Percentiles rank a stretch among this genome's conserved stretches.
phyloP scores from a whole-genome alignment of 768 basidiomycete species.

The Hebeloma cylindrosporum region DNA sequence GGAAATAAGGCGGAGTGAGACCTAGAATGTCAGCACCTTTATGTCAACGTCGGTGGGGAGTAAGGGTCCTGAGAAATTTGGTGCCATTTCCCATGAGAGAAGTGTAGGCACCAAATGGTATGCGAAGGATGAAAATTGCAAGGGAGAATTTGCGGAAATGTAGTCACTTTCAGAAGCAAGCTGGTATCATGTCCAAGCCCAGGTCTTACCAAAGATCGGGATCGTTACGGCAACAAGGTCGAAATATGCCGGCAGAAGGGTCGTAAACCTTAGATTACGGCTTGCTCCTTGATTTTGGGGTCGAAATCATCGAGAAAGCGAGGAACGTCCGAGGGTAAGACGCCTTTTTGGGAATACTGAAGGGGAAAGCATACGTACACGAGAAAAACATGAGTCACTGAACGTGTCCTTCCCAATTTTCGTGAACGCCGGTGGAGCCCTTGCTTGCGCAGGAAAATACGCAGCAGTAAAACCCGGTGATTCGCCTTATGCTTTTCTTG shows the following conservation, averaged over 20 bases:
- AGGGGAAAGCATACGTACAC: no score
- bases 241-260: constrained; percentile 3
- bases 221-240: constrained; percentile 7
- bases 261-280: constrained; percentile 7
- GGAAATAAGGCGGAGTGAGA: constrained; percentile 12
- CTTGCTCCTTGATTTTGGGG: constrained; percentile 11
- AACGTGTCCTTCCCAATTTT: no score
- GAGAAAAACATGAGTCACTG: no score
- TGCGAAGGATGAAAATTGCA: neutral
- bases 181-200: no score
- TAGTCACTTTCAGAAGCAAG: no score
- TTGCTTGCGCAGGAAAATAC: no score
- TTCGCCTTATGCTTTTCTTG: no score
- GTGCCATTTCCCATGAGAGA: constrained; percentile 15
- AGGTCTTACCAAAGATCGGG: constrained; percentile 4
- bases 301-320: constrained; percentile 7
- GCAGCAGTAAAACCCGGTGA: no score
- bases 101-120: constrained; percentile 7
- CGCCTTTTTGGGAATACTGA: no score
- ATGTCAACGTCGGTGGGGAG: constrained; percentile 13
- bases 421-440: no score
- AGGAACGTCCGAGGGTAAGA: no score
- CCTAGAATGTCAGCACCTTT: constrained; percentile 14
- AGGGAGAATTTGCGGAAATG: no score
- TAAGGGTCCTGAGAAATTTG: constrained; percentile 18